These are phyloP conservation scores for Acanthamoeba culbertsoni DNA, from an alignment of 208 protist species.

Conservation along the genomic window DNA sequence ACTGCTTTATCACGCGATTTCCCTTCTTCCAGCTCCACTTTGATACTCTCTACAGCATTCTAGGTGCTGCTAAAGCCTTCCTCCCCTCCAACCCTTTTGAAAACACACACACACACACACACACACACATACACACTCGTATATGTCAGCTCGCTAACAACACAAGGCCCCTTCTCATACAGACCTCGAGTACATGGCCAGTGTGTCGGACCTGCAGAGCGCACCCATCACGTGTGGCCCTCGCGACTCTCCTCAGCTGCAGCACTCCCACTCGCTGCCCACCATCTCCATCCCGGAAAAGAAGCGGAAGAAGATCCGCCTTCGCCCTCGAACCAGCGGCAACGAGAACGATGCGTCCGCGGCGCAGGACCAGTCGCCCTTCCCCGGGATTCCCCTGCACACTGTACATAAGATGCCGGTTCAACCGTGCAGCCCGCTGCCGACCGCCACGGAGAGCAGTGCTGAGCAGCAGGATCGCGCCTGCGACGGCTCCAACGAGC, in stretches of 20 bases:
- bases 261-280: not conserved
- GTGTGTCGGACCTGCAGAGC: not conserved
- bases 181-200: constrained; percentile 47
- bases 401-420: constrained; percentile 42
- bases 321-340: not conserved
- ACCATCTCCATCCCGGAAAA: not conserved
- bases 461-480: not conserved
- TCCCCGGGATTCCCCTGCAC: constrained; percentile 34
- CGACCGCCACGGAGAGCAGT: not conserved
- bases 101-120: too few species aligned
- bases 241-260: not conserved
- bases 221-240: not conserved
- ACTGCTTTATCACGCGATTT: constrained; percentile 39
- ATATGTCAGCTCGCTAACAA: too few species aligned
- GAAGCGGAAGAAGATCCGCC: not conserved
- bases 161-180: too few species aligned
- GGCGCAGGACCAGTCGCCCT: constrained; percentile 10
- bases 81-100: too few species aligned
- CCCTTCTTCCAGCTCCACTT: constrained; percentile 53
- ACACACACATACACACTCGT: too few species aligned
- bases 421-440: not conserved
- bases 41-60: not conserved
- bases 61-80: too few species aligned
- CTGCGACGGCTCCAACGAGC: not conserved
- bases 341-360: not conserved